Evolutionary conservation across 1,284 basidiomycete genomes (phyloP), one percentile per base, ranked within the genome.

Genomic region (Ceratobasidium sp.): DNA sequence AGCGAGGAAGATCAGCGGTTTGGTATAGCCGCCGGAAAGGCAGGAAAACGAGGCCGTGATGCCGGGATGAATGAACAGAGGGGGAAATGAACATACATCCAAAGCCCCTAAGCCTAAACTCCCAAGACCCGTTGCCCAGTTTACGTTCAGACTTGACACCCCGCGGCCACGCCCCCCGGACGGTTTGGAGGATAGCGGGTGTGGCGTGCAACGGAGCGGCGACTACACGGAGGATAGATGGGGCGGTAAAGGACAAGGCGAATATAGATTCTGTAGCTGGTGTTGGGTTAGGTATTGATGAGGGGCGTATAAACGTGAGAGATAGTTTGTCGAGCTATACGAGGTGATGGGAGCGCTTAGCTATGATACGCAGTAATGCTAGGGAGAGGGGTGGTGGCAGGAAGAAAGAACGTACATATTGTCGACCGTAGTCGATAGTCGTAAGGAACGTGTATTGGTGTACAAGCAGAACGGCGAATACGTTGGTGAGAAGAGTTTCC

Each of bases 41-140:
- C 33, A 57, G 52, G 13, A 17, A 52, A 56, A 40, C 52, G 50
- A 38, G 52, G 40, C 7, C 66, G 44, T 1, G 13, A 52, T 54
- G 33, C 40, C 26, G 57, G 23, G 52, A 54, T 26, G 28, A 59
- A 15, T 28, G n/a, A 48, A 23, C 17, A 50, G 33, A 57, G n/a
- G 26, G 20, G 23, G 54, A 40, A 71, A 71, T 33, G 26, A 38
- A 86, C 90, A 78, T 82, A 93, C 93, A 93, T 86, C 88, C 91
- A 83, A 94, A 94, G 20, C 93, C 93, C 81, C 92, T 93, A 75
- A 94, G 86, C 82, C 92, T 93, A 84, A 94, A 94, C 83, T 94
- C 93, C 82, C 89, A 94, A 57, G 78, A 80, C 20, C 89, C 89
- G 73, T 89, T 88, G 46, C 89, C 91, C 0, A 93, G 86, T 82